Evolutionary conservation across 1,284 basidiomycete species (phyloP), one percentile per base, ranked within the genome.

Genomic region (Melampsora allii-populina): DNA sequence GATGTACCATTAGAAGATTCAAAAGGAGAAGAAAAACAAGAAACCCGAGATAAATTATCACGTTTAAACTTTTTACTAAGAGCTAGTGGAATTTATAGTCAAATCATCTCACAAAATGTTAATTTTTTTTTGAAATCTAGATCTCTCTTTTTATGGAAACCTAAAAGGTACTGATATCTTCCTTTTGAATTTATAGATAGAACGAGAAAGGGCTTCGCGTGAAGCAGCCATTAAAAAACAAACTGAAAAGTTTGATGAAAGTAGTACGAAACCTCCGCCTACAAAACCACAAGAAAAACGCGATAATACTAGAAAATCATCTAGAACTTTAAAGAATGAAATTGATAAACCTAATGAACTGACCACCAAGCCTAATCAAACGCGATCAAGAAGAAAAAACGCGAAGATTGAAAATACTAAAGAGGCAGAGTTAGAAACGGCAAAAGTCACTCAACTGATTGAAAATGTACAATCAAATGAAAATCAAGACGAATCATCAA

Each of bases 81-180:
- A 46, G 71, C 71, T 24, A 73, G 71, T 50, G 56, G 71, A 14
- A 65, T 73, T 29, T 73, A 73, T 36, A 73, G 71, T 36, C 64
- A 66, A 46, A 73, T 73, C 63, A 73, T 73, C 39, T 63, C 71
- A 33, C 61, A 73, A 27, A 73, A 73, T 31, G 71, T 73, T 12
- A 59, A 63, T 56, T 1, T 31, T 50, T 27, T 9, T 50, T 50
- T 3, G 9, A 21, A 12, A 24, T 7, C 3, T n/a, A 19, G 19
- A 24, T 53, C 1, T 53, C 19, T n/a, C 1, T 53, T 27, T 53
- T 14, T 24, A 14, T 21, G 5, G 14, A 50, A 50, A 2, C 19
- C 7, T 12, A 53, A 21, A 21, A 24, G 50, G 10, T 53, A 21
- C n/a, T 53, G 7, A 21, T 24, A 1, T 53, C 24, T 53, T 21